Percentiles rank a stretch among this genome's conserved stretches.
phyloP scores from a whole-genome alignment of 345 rosid genomes.

The Citrus glauca region DNA sequence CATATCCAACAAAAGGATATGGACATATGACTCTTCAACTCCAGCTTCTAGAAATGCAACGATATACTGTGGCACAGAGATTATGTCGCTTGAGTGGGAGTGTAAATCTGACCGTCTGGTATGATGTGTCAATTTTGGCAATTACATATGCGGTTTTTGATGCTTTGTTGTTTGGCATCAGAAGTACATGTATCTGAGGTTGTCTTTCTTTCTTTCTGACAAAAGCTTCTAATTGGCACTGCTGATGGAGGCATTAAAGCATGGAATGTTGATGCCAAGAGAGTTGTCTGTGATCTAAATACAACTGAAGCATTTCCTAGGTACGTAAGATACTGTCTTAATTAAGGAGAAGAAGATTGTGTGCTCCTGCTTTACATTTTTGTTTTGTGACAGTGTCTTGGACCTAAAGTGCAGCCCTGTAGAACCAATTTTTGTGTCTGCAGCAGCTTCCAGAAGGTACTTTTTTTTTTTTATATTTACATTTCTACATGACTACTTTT shows the following conservation, averaged over 20 bases:
- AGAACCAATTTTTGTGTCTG: slow-evolving; percentile 74
- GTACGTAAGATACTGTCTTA: slow-evolving; percentile 11
- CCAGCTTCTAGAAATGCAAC: slow-evolving; percentile 78
- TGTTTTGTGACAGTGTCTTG: slow-evolving; percentile 47
- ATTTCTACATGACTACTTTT: neutral
- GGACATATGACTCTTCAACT: slow-evolving; percentile 66
- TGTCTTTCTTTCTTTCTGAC: slow-evolving; percentile 23
- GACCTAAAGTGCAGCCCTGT: slow-evolving; percentile 78
- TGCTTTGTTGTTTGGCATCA: slow-evolving; percentile 1
- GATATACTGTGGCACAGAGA: slow-evolving; percentile 69
- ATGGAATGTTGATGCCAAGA: slow-evolving; percentile 79
- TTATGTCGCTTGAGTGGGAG: slow-evolving; percentile 76
- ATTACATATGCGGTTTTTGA: neutral
- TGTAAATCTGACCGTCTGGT: slow-evolving; percentile 80
- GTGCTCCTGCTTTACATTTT: slow-evolving; percentile 10
- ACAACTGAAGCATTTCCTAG: slow-evolving; percentile 59
- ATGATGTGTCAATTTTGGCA: slow-evolving; percentile 3
- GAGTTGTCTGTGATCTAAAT: slow-evolving; percentile 73
- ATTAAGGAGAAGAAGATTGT: neutral
- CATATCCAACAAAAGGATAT: slow-evolving; percentile 41
- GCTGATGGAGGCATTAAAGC: slow-evolving; percentile 78
- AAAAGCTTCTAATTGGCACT: slow-evolving; percentile 75
- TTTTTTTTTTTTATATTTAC: neutral
- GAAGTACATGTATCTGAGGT: slow-evolving; percentile 14
- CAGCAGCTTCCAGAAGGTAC: slow-evolving; percentile 61